Evolutionary conservation across 352 stramenopile species (phyloP).

Genomic region (Saprolegnia diclina): DNA sequence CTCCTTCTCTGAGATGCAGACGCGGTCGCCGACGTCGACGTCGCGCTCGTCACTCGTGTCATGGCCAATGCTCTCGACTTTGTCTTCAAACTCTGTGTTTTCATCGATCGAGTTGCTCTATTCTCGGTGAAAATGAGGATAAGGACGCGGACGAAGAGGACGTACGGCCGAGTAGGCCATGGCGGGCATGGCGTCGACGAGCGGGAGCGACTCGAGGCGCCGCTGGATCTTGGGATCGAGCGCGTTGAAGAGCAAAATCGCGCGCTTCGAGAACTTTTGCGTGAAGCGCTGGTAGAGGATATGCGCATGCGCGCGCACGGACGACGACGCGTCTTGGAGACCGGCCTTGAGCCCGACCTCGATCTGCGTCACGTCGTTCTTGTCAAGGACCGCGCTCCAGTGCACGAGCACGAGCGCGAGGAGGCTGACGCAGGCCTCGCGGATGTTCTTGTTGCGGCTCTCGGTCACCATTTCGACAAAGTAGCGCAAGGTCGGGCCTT

Average conservation of each 20-base stretch:
- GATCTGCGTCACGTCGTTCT: constrained; percentile 71
- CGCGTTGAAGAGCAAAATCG: constrained; percentile 50
- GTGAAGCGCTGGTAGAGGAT: constrained; percentile 69
- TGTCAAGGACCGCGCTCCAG: constrained; percentile 75
- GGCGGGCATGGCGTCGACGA: background rate
- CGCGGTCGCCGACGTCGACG: constrained; percentile 61
- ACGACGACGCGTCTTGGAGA: constrained; percentile 73
- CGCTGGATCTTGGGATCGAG: constrained; percentile 82
- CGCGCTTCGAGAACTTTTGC: constrained; percentile 71
- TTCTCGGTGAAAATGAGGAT: background rate
- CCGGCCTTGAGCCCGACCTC: constrained; percentile 66
- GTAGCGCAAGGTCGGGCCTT: constrained; percentile 61
- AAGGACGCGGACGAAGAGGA: background rate
- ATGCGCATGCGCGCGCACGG: constrained; percentile 57
- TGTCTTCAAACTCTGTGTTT: constrained; percentile 12
- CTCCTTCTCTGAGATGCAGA: constrained; percentile 82
- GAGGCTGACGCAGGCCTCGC: constrained; percentile 62
- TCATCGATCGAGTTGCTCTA: constrained; percentile 27
- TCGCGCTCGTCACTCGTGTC: constrained; percentile 26
- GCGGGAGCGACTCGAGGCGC: constrained; percentile 57
- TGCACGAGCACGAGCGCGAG: constrained; percentile 43
- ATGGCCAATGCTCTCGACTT: background rate
- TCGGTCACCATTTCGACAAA: constrained; percentile 69
- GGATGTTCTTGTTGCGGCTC: constrained; percentile 80
- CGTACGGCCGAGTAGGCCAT: constrained; percentile 17